Conservation (phyloP, 768 basidiomycete species). For the Hericium erinaceus region DNA sequence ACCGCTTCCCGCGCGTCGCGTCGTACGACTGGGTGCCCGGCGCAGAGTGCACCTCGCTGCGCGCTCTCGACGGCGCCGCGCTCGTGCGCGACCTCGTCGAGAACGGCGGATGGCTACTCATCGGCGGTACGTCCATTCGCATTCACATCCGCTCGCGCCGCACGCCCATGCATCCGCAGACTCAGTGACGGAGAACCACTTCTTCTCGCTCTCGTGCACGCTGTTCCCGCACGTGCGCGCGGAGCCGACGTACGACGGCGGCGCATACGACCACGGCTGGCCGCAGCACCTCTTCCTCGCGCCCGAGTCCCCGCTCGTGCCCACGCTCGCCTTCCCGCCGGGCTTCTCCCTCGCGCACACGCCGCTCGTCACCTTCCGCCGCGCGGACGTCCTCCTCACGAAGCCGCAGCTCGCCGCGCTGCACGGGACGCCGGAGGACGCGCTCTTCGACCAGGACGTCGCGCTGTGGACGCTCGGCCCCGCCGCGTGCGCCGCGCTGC, state of each 20-base stretch:
- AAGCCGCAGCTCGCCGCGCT: conserved; percentile 37
- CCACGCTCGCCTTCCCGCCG: conserved; percentile 33
- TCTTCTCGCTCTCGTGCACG: conserved; percentile 61
- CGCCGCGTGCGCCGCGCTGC: conserved; percentile 22
- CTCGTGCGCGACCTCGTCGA: conserved; percentile 52
- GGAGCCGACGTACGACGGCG: conserved; percentile 48
- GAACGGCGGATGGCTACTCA: conserved; percentile 59
- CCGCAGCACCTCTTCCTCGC: conserved; percentile 56
- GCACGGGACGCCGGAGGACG: conserved; percentile 18
- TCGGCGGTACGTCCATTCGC: conserved; percentile 37
- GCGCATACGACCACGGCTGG: conserved; percentile 51
- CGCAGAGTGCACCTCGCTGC: conserved; percentile 29
- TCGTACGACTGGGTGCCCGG: conserved; percentile 48
- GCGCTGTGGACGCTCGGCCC: conserved; percentile 14
- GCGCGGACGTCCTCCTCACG: conserved; percentile 50
- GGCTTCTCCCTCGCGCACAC: conserved; percentile 47
- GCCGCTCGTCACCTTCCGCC: conserved; percentile 56
- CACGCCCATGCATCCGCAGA: conserved; percentile 25
- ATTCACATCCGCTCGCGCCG: background rate
- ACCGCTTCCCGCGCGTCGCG: conserved; percentile 42
- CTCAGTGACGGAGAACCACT: conserved; percentile 64
- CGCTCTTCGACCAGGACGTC: background rate
- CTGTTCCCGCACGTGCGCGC: conserved; percentile 60
- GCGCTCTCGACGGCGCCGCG: conserved; percentile 29
- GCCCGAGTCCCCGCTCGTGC: conserved; percentile 40